Evolutionary conservation across 768 basidiomycete genomes (phyloP).

Genomic region (Leccinum subgranulosum): DNA sequence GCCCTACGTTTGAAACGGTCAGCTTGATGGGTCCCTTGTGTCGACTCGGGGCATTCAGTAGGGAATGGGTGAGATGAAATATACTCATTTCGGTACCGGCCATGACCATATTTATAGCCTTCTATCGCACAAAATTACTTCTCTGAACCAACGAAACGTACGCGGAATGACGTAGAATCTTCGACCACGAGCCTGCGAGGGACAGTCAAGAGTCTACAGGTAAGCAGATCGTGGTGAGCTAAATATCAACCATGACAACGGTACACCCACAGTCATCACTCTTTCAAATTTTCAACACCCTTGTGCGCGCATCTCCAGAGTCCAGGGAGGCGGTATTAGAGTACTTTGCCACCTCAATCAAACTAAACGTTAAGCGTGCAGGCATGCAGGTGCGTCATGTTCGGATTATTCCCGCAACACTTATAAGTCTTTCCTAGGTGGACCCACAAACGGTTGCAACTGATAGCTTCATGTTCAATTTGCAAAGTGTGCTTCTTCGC

Average conservation of each 20-base stretch:
- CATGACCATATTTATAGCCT: slow-evolving; percentile 47
- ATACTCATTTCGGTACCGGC: neutral
- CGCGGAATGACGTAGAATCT: slow-evolving; percentile 71
- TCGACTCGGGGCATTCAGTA: slow-evolving; percentile 80
- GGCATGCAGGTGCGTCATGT: slow-evolving; percentile 72
- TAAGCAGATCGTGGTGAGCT: slow-evolving; percentile 23
- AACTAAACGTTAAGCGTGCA: slow-evolving; percentile 77
- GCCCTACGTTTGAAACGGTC: slow-evolving; percentile 56
- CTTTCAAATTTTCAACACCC: slow-evolving; percentile 83
- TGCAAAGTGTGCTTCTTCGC: slow-evolving; percentile 76
- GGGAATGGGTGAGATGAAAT: slow-evolving; percentile 71
- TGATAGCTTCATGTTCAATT: slow-evolving; percentile 91
- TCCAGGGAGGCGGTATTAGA: slow-evolving; percentile 78
- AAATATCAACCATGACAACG: neutral
- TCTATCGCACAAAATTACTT: slow-evolving; percentile 77
- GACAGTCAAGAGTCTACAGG: slow-evolving; percentile 83
- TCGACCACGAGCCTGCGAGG: slow-evolving; percentile 84
- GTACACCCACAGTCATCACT: slow-evolving; percentile 47
- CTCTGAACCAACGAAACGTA: slow-evolving; percentile 76
- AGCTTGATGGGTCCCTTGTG: slow-evolving; percentile 84
- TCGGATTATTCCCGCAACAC: neutral
- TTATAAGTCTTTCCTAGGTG: slow-evolving; percentile 45
- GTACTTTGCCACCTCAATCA: slow-evolving; percentile 74
- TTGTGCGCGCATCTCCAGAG: slow-evolving; percentile 80
- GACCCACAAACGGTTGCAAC: slow-evolving; percentile 82